Base-by-base conservation (phyloP, 2,329 filamentous ascomycete species). In the Phymatotrichopsis omnivora region DNA sequence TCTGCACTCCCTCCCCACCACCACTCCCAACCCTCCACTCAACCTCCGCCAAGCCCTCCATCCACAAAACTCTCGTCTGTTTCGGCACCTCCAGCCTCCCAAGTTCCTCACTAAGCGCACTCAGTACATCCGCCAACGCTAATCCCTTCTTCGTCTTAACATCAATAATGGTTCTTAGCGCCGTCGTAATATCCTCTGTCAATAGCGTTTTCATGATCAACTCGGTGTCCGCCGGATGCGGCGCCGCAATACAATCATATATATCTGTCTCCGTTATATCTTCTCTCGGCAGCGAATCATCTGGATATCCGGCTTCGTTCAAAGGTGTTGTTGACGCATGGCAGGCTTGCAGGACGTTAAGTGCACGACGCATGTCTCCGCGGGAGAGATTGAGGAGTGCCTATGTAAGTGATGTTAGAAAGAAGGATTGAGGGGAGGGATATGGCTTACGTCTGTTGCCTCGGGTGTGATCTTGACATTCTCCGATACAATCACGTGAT, bases 281-380 rank as follows among this genome's bases (percentile, higher is more conserved):
- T 49, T 96, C 89, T 30, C 85, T 74, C 44, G 80, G 71, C 22
- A 87, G 76, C 42, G 80, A 73, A 65, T 24, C 78, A 72, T 2
- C 66, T 76, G 30, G 72, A 64, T 42, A 75, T 73, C 57, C 57
- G 3, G 52, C 51, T 7, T 49, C 44, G 42, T 59, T 51, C 20
- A 86, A 67, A 0, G 82, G 82, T 30, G 78, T 58, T 11, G 56
- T 55, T n/a, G 86, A 93, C 25, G 91, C 91, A 62, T 96, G 85
- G 56, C 91, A 98, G 7, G 91, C 91, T 66, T 98, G 91, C 22
- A 98, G 71, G 7, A 98, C 91, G 60, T 98, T 98, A 56, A 98
- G 65, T 0, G 91, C 87, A 53, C 91, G 72, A 60, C 91, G 75
- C 91, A 98, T 98, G 61, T 98, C 91, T 41, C 91, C 91, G 63